A percentile compares a stretch with the other conserved stretches of the same genome.
Evolutionary conservation across 805 yeast genomes (phyloP).

Genomic region (Saturnispora galanensis): DNA sequence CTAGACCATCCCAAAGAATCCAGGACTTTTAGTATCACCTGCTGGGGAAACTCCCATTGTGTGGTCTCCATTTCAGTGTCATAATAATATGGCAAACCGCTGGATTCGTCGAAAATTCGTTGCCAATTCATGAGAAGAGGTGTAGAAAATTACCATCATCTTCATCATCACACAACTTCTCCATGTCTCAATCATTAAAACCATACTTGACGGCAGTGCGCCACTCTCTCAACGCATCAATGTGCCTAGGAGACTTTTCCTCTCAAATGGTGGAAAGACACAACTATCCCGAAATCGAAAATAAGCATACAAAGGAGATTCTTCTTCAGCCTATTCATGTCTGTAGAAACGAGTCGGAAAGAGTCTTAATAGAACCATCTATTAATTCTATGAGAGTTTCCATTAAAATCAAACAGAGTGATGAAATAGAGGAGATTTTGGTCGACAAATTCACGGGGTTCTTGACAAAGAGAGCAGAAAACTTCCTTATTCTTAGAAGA

Average conservation of each 20-base stretch:
- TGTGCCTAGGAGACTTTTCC: constrained; percentile 86
- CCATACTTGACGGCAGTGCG: constrained; percentile 94
- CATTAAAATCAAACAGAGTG: constrained; percentile 92
- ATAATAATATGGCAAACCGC: constrained; percentile 63
- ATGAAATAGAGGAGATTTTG: constrained; percentile 88
- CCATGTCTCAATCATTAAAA: constrained; percentile 85
- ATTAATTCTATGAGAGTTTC: constrained; percentile 87
- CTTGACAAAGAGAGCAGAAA: constrained; percentile 91
- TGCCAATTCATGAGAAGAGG: constrained; percentile 40
- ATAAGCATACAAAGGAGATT: constrained; percentile 70
- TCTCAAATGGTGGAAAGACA: constrained; percentile 96
- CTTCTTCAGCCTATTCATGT: constrained; percentile 81
- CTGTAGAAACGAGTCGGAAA: constrained; percentile 88
- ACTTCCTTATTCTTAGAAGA: constrained; percentile 84
- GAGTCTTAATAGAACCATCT: constrained; percentile 86
- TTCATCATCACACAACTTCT: background rate
- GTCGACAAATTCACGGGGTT: constrained; percentile 93
- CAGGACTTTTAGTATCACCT: constrained; percentile 32
- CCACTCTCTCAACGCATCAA: constrained; percentile 84
- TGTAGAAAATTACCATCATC: background rate
- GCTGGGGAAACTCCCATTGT: constrained; percentile 74
- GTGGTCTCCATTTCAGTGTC: constrained; percentile 56
- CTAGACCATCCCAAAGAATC: constrained; percentile 37
- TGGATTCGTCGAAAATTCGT: constrained; percentile 46
- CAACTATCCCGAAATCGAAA: constrained; percentile 94